Evolutionary conservation across 1,139 yeast genomes (phyloP).

Genomic region (Saccharomyces hybrid): DNA sequence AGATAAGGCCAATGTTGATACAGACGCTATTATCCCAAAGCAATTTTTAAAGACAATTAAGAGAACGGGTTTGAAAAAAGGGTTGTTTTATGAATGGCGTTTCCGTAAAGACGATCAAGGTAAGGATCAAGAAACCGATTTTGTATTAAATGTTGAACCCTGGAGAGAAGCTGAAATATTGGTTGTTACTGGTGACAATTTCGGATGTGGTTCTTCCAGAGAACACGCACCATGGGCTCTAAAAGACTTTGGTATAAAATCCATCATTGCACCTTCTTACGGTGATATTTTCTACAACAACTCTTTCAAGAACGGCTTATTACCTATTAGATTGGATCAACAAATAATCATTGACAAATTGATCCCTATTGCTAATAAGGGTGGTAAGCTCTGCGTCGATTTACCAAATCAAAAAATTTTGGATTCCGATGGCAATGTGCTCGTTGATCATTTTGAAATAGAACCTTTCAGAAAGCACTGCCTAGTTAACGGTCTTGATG

Average conservation of each 20-base stretch:
- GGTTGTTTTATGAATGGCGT: conserved; percentile 86
- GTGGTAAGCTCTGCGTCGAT: conserved; percentile 68
- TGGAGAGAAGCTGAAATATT: conserved; percentile 73
- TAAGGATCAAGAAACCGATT: conserved; percentile 75
- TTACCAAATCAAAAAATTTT: conserved; percentile 77
- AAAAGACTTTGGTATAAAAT: conserved; percentile 92
- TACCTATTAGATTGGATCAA: conserved; percentile 83
- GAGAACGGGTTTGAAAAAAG: conserved; percentile 85
- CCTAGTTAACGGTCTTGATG: conserved; percentile 88
- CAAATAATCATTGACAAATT: conserved; percentile 63
- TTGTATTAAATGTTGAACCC: conserved; percentile 78
- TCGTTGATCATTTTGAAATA: conserved; percentile 76
- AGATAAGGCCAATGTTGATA: conserved; percentile 90
- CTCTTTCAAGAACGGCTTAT: conserved; percentile 88
- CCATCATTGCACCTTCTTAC: conserved; percentile 93
- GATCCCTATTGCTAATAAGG: conserved; percentile 70
- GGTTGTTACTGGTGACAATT: conserved; percentile 91
- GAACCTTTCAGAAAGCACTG: conserved; percentile 93
- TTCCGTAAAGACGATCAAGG: conserved; percentile 65
- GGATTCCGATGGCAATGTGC: conserved; percentile 61
- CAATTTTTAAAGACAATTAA: conserved; percentile 96
- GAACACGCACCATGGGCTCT: conserved; percentile 99
- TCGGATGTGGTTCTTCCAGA: conserved; percentile 98
- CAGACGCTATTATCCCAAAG: conserved; percentile 97
- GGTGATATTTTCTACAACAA: conserved; percentile 98